These are phyloP conservation scores for Cystobasidium onofrii DNA, from an alignment of 768 basidiomycete species.

Conservation along the genomic window DNA sequence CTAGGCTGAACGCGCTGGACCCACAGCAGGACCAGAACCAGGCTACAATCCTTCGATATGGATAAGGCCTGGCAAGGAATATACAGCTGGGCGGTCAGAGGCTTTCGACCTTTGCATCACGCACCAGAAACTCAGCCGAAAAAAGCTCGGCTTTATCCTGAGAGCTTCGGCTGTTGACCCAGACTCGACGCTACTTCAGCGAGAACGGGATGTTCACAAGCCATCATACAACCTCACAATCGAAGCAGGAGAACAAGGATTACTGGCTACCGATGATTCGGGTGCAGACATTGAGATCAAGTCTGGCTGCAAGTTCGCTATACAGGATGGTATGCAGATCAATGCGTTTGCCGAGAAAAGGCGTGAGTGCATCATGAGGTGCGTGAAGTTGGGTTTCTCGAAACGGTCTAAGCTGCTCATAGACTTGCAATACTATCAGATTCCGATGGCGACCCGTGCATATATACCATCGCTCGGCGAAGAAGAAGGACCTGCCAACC, in stretches of 20 bases:
- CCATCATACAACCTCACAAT: not conserved
- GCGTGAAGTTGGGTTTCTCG: not conserved
- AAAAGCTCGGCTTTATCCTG: not conserved
- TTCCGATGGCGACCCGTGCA: conserved; percentile 14
- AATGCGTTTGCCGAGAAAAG: not conserved
- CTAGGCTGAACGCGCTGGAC: no score
- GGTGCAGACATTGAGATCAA: not conserved
- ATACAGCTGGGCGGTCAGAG: conserved; percentile 7
- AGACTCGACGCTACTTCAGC: not conserved
- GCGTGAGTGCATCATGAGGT: not conserved
- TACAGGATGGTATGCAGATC: conserved; percentile 10
- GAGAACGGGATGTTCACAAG: not conserved
- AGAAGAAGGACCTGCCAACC: not conserved
- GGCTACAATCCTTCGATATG: not conserved
- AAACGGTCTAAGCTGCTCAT: not conserved
- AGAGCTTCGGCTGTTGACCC: not conserved
- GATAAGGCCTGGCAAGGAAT: conserved; percentile 13
- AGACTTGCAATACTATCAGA: not conserved
- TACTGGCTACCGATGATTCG: not conserved
- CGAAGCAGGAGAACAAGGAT: not conserved
- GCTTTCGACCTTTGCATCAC: conserved; percentile 13
- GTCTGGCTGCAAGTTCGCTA: not conserved
- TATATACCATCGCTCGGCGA: not conserved
- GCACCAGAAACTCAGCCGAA: not conserved
- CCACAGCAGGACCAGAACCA: not conserved